Evolutionary conservation across 306 rosid genomes (phyloP).

Genomic region (Castanospermum australe): DNA sequence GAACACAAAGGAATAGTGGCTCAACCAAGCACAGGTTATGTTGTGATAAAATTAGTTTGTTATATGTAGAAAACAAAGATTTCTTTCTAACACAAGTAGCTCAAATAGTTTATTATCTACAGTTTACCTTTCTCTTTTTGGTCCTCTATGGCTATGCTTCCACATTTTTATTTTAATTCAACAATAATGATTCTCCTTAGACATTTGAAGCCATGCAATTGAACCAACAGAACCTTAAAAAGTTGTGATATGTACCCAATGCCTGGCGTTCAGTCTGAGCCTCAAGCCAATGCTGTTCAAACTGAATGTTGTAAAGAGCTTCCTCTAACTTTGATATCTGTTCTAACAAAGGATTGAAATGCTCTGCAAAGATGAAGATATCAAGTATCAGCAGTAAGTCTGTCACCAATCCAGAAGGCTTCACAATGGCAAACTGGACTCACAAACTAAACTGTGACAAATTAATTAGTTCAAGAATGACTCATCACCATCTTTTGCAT

Average conservation of each 20-base stretch:
- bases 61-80: not conserved
- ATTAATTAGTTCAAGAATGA: not conserved
- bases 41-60: not conserved
- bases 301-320: constrained; percentile 75
- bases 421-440: not conserved
- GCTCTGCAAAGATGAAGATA: constrained; percentile 49
- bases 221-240: not conserved
- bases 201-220: constrained; percentile 1
- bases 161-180: not conserved
- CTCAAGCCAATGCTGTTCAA: constrained; percentile 87
- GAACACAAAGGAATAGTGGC: not conserved
- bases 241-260: constrained; percentile 38
- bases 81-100: not conserved
- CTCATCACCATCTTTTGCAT: constrained; percentile 68
- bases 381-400: constrained; percentile 22
- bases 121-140: not conserved
- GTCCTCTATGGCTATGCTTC: not conserved
- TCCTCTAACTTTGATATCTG: constrained; percentile 70
- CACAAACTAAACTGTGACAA: not conserved
- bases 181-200: not conserved
- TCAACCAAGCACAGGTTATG: not conserved
- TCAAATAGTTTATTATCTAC: not conserved
- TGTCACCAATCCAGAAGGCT: not conserved
- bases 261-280: constrained; percentile 83
- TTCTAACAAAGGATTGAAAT: constrained; percentile 54